Percentiles rank a stretch among this genome's conserved stretches.
These are phyloP conservation scores for Acanthamoeba healyi DNA, from an alignment of 208 protist genomes.

Conservation along the genomic window DNA sequence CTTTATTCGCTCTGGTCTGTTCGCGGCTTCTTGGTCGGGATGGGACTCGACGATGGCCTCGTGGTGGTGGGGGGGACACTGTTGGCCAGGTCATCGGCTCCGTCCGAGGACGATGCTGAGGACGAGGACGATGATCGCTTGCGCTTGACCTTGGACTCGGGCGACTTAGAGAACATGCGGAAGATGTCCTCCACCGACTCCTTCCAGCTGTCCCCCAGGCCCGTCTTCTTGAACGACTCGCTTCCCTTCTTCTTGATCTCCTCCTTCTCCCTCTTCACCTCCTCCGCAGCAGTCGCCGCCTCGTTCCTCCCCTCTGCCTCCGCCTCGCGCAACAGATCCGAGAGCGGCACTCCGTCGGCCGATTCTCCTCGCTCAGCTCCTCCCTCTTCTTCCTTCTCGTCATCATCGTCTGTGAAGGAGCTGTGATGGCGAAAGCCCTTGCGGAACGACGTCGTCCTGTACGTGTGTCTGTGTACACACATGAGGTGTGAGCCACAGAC, in stretches of 20 bases:
- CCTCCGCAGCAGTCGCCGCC: constrained; percentile 1
- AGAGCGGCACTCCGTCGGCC: background rate
- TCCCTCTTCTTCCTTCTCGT: background rate
- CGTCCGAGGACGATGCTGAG: too few species aligned
- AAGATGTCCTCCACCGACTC: constrained; percentile 59
- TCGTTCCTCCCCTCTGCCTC: background rate
- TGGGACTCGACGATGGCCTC: background rate
- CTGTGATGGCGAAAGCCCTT: background rate
- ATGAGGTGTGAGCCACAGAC: background rate
- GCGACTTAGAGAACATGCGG: constrained; percentile 64
- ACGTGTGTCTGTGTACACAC: background rate
- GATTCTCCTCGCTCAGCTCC: background rate
- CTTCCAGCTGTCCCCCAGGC: constrained; percentile 62
- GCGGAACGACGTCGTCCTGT: constrained; percentile 2
- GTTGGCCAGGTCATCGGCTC: background rate
- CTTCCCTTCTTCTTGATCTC: constrained; percentile 35
- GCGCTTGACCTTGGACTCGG: constrained; percentile 26
- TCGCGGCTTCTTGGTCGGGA: background rate
- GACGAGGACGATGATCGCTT: background rate
- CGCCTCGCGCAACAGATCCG: background rate
- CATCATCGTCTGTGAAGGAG: background rate
- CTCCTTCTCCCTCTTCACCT: constrained; percentile 1
- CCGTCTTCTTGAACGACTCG: constrained; percentile 51
- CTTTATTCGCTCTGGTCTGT: background rate
- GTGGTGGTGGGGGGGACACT: background rate